These are phyloP conservation scores for Verticillium dahliae DNA, from an alignment of 2,329 filamentous ascomycete species.

Conservation along the genomic window DNA sequence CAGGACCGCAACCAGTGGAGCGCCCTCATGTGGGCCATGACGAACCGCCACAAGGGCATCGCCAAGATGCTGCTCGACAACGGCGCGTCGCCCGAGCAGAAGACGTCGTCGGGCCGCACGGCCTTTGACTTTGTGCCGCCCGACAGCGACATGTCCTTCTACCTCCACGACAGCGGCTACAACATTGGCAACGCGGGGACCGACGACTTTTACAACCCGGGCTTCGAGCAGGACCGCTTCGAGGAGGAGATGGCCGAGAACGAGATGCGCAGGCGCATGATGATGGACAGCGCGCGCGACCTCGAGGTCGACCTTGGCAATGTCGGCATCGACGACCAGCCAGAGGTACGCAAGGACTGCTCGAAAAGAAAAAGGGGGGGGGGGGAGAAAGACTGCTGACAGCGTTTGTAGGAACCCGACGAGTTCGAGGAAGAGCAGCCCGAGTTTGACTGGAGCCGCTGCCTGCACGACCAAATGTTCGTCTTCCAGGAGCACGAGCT, in stretches of 20 bases:
- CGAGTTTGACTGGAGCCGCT: constrained; percentile 93
- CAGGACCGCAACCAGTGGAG: constrained; percentile 98
- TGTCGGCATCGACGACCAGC: constrained; percentile 89
- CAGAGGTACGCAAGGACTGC: constrained; percentile 56
- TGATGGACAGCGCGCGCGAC: constrained; percentile 98
- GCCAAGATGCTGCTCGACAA: constrained; percentile 89
- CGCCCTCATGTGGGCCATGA: constrained; percentile 99
- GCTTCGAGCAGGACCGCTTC: constrained; percentile 87
- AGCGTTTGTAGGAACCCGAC: constrained; percentile 32
- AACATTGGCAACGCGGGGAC: constrained; percentile 72
- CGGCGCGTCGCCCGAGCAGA: constrained; percentile 90
- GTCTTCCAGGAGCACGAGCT: constrained; percentile 96
- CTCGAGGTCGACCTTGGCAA: constrained; percentile 95
- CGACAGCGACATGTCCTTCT: constrained; percentile 94
- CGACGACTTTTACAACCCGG: constrained; percentile 91
- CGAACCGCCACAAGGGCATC: constrained; percentile 92
- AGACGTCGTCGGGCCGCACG: constrained; percentile 87
- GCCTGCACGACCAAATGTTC: constrained; percentile 98
- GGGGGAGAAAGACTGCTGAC: background rate
- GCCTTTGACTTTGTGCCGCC: constrained; percentile 94
- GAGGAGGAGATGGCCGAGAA: constrained; percentile 97
- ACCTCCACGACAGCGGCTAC: constrained; percentile 91
- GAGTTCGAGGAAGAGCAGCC: constrained; percentile 84
- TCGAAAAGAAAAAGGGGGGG: background rate
- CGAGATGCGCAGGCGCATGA: constrained; percentile 92